Conservation (phyloP, 305 asterid species). For the Rubia tinctorum region DNA sequence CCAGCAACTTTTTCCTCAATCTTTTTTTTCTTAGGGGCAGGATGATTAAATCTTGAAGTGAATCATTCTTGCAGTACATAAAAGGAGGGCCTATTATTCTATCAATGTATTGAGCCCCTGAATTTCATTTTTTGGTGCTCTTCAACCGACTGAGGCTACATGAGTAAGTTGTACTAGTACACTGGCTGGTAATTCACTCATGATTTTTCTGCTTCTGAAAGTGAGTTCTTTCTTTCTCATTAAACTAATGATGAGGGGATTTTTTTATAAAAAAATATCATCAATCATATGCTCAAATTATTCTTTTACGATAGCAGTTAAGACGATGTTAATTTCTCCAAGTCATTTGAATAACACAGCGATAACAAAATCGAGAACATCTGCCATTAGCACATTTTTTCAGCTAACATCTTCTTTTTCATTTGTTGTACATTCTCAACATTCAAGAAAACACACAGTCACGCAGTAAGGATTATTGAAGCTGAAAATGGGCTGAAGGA, state of each 20-base stretch:
- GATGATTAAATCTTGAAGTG: slow-evolving; percentile 2
- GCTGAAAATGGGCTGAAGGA: slow-evolving; percentile 77
- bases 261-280: not conserved
- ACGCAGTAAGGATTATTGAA: too few species aligned
- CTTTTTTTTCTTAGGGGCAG: not conserved
- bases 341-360: slow-evolving; percentile 23
- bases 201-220: not conserved
- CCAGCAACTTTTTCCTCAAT: slow-evolving; percentile 7
- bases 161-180: slow-evolving; percentile 42
- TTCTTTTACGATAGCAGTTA: slow-evolving; percentile 42
- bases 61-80: slow-evolving; percentile 58
- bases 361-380: too few species aligned
- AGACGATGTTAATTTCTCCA: slow-evolving; percentile 18
- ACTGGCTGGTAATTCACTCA: slow-evolving; percentile 23
- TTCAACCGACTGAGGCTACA: slow-evolving; percentile 80
- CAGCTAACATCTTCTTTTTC: too few species aligned
- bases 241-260: too few species aligned
- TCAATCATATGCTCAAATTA: not conserved
- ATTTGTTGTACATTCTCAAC: too few species aligned
- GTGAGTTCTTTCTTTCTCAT: too few species aligned
- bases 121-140: slow-evolving; percentile 79
- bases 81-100: slow-evolving; percentile 95
- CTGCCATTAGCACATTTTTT: too few species aligned
- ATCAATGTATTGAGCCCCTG: slow-evolving; percentile 92
- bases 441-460: too few species aligned